Evolutionary conservation across 2,329 filamentous ascomycete species (phyloP).

Genomic region (Tolypocladium endophyticum): DNA sequence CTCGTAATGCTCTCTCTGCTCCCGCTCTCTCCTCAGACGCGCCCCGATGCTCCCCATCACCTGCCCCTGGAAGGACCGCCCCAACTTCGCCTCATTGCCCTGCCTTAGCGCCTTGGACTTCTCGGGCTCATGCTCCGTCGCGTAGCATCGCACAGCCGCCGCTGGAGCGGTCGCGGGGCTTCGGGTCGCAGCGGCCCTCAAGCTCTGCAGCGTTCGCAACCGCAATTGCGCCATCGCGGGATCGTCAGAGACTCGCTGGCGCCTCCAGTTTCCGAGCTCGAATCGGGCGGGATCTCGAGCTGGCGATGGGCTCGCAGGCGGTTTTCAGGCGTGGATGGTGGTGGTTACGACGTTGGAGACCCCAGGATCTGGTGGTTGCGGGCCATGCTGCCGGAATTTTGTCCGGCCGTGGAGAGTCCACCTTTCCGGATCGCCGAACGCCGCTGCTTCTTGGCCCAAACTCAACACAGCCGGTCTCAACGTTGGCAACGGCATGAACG

Average conservation of each 20-base stretch:
- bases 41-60: slow-evolving; percentile 47
- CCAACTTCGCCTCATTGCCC: slow-evolving; percentile 26
- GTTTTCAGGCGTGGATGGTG: background rate
- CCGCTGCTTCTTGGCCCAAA: background rate
- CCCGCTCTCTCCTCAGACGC: slow-evolving; percentile 42
- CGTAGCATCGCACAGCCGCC: slow-evolving; percentile 17
- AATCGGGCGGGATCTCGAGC: background rate
- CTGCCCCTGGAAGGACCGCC: slow-evolving; percentile 44
- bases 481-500: background rate
- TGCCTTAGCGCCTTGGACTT: slow-evolving; percentile 17
- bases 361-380: background rate
- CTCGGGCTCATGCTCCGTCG: slow-evolving; percentile 25
- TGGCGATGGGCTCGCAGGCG: background rate
- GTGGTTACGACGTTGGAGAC: background rate
- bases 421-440: background rate
- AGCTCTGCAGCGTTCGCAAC: slow-evolving; percentile 19
- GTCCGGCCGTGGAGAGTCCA: background rate
- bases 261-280: background rate
- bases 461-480: background rate
- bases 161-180: slow-evolving; percentile 5
- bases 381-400: background rate
- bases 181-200: slow-evolving; percentile 10
- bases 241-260: background rate
- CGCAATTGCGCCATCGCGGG: slow-evolving; percentile 20
- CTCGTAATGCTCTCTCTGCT: slow-evolving; percentile 41